phyloP scores from a whole-genome alignment of 257 asterid species.

The Solanum bukasovii region DNA sequence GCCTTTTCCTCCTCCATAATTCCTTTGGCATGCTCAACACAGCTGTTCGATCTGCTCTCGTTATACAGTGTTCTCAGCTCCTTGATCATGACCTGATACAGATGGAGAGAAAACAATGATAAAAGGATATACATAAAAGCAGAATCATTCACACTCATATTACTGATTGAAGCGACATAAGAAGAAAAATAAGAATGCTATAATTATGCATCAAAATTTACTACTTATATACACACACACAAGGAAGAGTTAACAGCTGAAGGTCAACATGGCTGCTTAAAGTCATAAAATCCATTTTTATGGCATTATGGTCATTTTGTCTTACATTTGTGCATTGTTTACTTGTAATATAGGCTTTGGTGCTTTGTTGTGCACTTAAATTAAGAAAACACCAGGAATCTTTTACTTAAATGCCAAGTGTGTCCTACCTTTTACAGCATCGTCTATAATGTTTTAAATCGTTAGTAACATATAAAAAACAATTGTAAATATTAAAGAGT shows the following conservation, averaged over 20 bases:
- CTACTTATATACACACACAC: background rate
- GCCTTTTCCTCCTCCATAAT: constrained; percentile 85
- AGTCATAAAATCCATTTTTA: background rate
- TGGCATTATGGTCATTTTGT: background rate
- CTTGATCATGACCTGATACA: constrained; percentile 43
- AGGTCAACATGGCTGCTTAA: background rate
- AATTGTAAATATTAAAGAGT: background rate
- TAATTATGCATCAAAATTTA: background rate
- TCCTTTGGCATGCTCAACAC: constrained; percentile 86
- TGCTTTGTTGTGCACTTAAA: background rate
- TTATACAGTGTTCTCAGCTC: constrained; percentile 51
- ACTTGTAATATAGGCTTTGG: background rate
- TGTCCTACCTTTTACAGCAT: background rate
- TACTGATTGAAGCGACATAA: background rate
- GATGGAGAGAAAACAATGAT: background rate
- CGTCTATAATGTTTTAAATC: background rate
- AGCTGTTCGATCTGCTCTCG: constrained; percentile 70
- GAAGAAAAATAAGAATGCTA: background rate
- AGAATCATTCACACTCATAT: background rate
- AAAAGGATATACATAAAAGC: background rate
- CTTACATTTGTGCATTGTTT: background rate
- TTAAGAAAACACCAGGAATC: background rate
- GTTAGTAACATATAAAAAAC: background rate
- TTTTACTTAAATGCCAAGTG: background rate
- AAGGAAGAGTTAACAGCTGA: background rate